A percentile compares a stretch with the other conserved stretches of the same genome.
Evolutionary conservation across 2,329 filamentous ascomycete species (phyloP).

Genomic region (Onygenales sp.): DNA sequence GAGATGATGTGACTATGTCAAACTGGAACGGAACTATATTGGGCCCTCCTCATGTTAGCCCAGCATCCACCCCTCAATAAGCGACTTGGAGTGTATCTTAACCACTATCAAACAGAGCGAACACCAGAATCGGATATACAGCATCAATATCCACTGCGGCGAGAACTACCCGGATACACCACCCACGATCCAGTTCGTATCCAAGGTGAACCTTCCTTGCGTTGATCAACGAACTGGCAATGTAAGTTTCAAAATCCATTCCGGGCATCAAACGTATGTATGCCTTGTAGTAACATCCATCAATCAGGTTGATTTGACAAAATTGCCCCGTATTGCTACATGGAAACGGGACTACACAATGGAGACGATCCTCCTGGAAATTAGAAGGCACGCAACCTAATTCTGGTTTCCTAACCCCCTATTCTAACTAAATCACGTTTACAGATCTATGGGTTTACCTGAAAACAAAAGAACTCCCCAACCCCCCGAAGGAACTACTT

Average conservation of each 20-base stretch:
- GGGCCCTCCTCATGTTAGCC: constrained; percentile 82
- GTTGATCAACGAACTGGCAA: constrained; percentile 72
- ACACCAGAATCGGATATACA: constrained; percentile 98
- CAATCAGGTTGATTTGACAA: constrained; percentile 64
- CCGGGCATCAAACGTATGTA: not conserved
- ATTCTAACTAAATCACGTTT: constrained; percentile 1
- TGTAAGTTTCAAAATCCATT: constrained; percentile 33
- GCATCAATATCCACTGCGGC: constrained; percentile 92
- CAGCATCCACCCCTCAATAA: not conserved
- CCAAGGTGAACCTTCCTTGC: constrained; percentile 91
- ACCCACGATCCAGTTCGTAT: constrained; percentile 84
- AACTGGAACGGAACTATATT: constrained; percentile 99
- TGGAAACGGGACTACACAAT: constrained; percentile 94
- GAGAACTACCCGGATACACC: constrained; percentile 80
- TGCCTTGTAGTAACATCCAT: not conserved
- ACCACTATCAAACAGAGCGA: constrained; percentile 53
- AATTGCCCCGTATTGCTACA: constrained; percentile 73
- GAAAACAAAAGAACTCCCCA: constrained; percentile 93
- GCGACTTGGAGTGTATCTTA: constrained; percentile 1
- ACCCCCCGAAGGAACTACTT: constrained; percentile 73
- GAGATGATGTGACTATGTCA: constrained; percentile 91
- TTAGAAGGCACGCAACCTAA: constrained; percentile 54
- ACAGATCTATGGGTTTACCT: constrained; percentile 83
- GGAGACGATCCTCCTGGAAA: constrained; percentile 84
- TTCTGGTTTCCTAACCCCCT: constrained; percentile 8